These are phyloP conservation scores for Aegilops bicornis DNA, from an alignment of 176 grass and related monocot genomes.

Conservation along the genomic window DNA sequence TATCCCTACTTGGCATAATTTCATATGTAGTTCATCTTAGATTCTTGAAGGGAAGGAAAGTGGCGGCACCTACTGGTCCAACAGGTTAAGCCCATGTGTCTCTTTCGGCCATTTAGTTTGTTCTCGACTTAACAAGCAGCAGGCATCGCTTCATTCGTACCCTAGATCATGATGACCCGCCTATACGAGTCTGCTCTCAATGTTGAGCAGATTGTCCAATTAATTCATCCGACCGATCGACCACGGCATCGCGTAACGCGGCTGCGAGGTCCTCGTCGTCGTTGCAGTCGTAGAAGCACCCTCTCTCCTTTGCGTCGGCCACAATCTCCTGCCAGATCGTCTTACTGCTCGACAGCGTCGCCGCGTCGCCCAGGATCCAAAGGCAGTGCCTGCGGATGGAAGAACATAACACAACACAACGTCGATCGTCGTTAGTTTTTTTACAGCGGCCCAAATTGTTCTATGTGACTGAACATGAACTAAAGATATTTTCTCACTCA, in stretches of 20 bases:
- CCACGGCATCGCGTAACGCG: conserved; percentile 2
- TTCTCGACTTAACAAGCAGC: neutral
- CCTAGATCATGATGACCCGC: neutral
- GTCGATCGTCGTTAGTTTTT: too few species aligned
- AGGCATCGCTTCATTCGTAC: neutral
- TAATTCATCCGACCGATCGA: neutral
- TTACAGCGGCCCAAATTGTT: neutral
- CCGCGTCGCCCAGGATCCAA: conserved; percentile 51
- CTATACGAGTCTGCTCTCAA: neutral
- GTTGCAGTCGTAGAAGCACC: conserved; percentile 25
- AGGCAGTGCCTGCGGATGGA: conserved; percentile 48
- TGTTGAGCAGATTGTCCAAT: too few species aligned
- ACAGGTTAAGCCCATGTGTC: too few species aligned
- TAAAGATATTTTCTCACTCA: neutral
- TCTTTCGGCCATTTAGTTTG: neutral
- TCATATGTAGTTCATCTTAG: too few species aligned
- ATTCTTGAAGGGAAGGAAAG: neutral
- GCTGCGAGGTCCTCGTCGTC: conserved; percentile 31
- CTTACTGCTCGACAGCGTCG: conserved; percentile 28
- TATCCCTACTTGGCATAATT: too few species aligned
- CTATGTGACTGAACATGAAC: too few species aligned
- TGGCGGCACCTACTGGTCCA: too few species aligned
- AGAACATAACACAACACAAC: too few species aligned
- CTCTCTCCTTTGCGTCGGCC: conserved; percentile 36
- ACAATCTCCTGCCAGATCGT: conserved; percentile 49